Evolutionary conservation across 1,139 yeast species (phyloP).

Genomic region (Scheffersomyces segobiensis): DNA sequence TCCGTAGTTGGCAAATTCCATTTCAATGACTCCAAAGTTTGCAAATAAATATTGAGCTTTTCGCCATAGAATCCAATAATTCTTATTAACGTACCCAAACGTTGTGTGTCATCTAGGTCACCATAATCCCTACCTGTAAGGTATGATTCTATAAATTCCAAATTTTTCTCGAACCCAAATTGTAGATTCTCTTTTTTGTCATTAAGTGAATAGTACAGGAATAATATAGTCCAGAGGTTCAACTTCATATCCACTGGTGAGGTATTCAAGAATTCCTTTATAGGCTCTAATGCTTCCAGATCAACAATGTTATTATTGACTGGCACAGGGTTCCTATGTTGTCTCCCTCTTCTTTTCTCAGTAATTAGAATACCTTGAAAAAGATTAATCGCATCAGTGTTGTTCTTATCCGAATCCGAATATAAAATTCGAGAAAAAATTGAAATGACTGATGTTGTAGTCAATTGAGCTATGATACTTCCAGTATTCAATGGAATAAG

Average conservation of each 20-base stretch:
- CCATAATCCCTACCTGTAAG: conserved; percentile 25
- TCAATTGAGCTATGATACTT: conserved; percentile 59
- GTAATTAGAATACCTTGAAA: conserved; percentile 53
- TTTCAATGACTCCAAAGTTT: conserved; percentile 17
- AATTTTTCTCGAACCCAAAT: conserved; percentile 55
- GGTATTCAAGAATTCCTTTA: conserved; percentile 56
- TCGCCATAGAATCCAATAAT: conserved; percentile 50
- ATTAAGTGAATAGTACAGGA: conserved; percentile 55
- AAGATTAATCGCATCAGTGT: conserved; percentile 49
- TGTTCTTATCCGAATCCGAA: conserved; percentile 34
- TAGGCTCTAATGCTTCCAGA: conserved; percentile 38
- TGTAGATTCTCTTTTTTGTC: conserved; percentile 43
- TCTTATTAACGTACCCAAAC: conserved; percentile 21
- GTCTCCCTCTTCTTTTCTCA: conserved; percentile 8
- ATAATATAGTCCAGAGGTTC: conserved; percentile 74
- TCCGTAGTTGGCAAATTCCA: conserved; percentile 22
- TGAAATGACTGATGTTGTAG: conserved; percentile 65
- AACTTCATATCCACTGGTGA: conserved; percentile 70
- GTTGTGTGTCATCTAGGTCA: conserved; percentile 7
- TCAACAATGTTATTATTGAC: conserved; percentile 11
- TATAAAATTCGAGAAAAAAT: conserved; percentile 62
- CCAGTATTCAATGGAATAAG: conserved; percentile 59
- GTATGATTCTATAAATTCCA: conserved; percentile 42
- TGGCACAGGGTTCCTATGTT: background rate
- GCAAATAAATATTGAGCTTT: conserved; percentile 28